Evolutionary conservation across 495 filamentous ascomycete species (phyloP).

Genomic region (Cercophora sp.): DNA sequence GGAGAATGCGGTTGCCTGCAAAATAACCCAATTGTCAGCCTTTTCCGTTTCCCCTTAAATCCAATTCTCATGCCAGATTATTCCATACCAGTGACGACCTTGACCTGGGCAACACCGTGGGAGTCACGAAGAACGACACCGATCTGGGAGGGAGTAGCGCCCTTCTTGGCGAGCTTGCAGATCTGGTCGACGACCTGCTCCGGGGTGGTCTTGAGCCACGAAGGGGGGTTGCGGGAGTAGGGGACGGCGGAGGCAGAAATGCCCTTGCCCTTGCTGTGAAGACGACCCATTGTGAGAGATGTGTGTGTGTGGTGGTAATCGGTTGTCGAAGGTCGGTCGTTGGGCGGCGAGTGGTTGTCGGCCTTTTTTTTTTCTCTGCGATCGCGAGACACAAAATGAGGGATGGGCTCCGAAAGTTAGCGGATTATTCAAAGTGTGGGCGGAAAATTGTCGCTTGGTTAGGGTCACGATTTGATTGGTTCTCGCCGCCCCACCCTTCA

Average conservation of each 20-base stretch:
- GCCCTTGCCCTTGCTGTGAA: slow-evolving; percentile 99
- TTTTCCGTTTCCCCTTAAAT: background rate
- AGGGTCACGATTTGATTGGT: slow-evolving; percentile 21
- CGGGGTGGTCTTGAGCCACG: slow-evolving; percentile 87
- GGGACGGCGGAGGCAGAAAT: slow-evolving; percentile 92
- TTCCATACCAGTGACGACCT: slow-evolving; percentile 85
- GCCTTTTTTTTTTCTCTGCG: slow-evolving; percentile 24
- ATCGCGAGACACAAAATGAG: slow-evolving; percentile 2
- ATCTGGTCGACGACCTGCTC: slow-evolving; percentile 96
- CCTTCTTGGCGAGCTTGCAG: slow-evolving; percentile 97
- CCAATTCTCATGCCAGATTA: background rate
- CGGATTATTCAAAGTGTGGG: slow-evolving; percentile 16
- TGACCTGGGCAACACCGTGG: slow-evolving; percentile 95
- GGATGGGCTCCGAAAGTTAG: slow-evolving; percentile 17
- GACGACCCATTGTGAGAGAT: slow-evolving; percentile 80
- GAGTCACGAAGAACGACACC: slow-evolving; percentile 96
- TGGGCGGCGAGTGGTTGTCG: slow-evolving; percentile 11
- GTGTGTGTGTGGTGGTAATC: slow-evolving; percentile 31
- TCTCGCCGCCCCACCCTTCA: background rate
- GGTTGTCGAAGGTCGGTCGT: slow-evolving; percentile 24
- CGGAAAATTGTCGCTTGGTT: slow-evolving; percentile 16
- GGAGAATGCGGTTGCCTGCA: slow-evolving; percentile 96
- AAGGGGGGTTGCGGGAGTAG: slow-evolving; percentile 85
- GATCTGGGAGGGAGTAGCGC: slow-evolving; percentile 95
- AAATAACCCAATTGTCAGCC: slow-evolving; percentile 10